Evolutionary conservation across 495 filamentous ascomycete genomes (phyloP).

Genomic region (Hapsidospora chrysogenum): DNA sequence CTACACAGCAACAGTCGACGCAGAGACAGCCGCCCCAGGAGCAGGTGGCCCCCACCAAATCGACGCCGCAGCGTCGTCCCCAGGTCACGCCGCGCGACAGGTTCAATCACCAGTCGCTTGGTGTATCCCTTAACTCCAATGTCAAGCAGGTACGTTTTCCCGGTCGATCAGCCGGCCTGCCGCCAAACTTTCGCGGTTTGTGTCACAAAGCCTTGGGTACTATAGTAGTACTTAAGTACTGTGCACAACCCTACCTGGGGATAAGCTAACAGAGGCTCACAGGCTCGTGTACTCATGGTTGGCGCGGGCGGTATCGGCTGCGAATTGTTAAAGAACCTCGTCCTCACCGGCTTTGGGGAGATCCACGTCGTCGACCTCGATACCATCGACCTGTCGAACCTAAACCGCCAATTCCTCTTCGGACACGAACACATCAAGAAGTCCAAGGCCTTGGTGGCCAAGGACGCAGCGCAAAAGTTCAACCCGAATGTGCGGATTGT

Average conservation of each 20-base stretch:
- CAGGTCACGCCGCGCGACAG: slow-evolving; percentile 12
- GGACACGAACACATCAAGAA: slow-evolving; percentile 96
- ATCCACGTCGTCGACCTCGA: slow-evolving; percentile 95
- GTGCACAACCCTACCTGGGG: background rate
- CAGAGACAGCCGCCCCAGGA: too few species aligned
- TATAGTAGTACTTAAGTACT: background rate
- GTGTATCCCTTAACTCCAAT: slow-evolving; percentile 21
- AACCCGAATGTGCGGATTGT: slow-evolving; percentile 79
- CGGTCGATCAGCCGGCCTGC: too few species aligned
- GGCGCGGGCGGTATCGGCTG: slow-evolving; percentile 96
- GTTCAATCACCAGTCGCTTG: slow-evolving; percentile 25
- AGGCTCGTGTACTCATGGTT: slow-evolving; percentile 86
- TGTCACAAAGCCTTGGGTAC: too few species aligned
- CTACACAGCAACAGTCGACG: too few species aligned
- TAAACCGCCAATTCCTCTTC: slow-evolving; percentile 97
- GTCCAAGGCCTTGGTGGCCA: slow-evolving; percentile 88
- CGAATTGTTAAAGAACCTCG: slow-evolving; percentile 93
- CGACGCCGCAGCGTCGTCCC: too few species aligned
- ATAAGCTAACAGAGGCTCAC: slow-evolving; percentile 3
- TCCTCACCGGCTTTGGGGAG: slow-evolving; percentile 84
- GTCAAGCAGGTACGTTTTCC: slow-evolving; percentile 28
- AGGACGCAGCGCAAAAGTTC: slow-evolving; percentile 80
- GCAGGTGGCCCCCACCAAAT: too few species aligned
- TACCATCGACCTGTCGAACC: slow-evolving; percentile 93
- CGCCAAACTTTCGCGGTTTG: too few species aligned